A percentile compares a stretch with the other conserved stretches of the same genome.
Conservation (phyloP, 805 yeast species). For the Diddensiella caesifluorescens region DNA sequence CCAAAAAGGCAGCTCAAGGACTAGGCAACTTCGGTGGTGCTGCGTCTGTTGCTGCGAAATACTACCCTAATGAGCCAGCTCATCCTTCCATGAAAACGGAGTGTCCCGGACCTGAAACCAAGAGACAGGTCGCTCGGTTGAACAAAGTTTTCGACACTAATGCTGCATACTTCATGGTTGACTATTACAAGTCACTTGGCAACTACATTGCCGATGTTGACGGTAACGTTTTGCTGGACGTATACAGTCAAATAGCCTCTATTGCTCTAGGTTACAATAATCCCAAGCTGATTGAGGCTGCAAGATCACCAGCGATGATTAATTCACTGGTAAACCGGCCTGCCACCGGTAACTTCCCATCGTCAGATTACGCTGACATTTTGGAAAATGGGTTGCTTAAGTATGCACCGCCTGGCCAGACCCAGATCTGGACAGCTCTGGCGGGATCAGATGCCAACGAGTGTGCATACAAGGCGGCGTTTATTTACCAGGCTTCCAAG, state of each 20-base stretch:
- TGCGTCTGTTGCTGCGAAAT: slow-evolving; percentile 16
- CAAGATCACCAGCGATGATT: slow-evolving; percentile 63
- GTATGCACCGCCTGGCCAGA: slow-evolving; percentile 75
- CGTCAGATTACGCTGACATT: slow-evolving; percentile 47
- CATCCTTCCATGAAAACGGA: slow-evolving; percentile 58
- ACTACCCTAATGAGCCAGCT: slow-evolving; percentile 54
- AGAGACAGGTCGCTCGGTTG: slow-evolving; percentile 47
- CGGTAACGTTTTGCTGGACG: slow-evolving; percentile 69
- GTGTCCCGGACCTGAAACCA: slow-evolving; percentile 74
- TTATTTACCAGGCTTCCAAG: slow-evolving; percentile 67
- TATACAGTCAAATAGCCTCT: slow-evolving; percentile 80
- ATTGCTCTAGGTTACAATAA: slow-evolving; percentile 83
- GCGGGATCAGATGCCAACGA: slow-evolving; percentile 89
- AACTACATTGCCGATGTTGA: slow-evolving; percentile 78
- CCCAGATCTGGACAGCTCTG: slow-evolving; percentile 69
- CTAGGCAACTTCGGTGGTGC: slow-evolving; percentile 1
- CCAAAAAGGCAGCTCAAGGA: slow-evolving; percentile 1
- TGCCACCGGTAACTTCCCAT: slow-evolving; percentile 78
- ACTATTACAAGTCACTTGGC: slow-evolving; percentile 68
- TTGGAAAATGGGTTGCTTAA: slow-evolving; percentile 55
- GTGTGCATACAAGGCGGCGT: slow-evolving; percentile 84
- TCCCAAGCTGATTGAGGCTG: slow-evolving; percentile 65
- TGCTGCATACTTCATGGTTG: slow-evolving; percentile 70
- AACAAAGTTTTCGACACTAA: slow-evolving; percentile 62
- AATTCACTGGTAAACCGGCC: slow-evolving; percentile 78